Conservation (phyloP, 306 rosid genomes). For the Prosopis cineraria region DNA sequence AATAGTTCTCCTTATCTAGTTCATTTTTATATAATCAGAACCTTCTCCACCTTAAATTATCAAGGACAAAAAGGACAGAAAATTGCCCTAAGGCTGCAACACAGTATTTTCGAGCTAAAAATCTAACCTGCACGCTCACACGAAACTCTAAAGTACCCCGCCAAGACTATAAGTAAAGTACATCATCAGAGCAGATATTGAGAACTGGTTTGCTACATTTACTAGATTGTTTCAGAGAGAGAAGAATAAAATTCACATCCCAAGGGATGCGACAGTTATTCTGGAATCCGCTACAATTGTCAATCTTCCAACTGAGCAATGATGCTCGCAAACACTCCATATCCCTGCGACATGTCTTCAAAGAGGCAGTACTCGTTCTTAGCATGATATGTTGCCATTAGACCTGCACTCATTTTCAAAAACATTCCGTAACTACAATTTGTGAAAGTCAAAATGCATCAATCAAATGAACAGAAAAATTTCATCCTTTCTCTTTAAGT, state of each 20-base stretch:
- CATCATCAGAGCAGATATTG: neutral
- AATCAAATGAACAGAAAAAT: neutral
- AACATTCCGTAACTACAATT: neutral
- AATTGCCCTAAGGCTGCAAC: no score
- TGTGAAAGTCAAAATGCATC: conserved; percentile 5
- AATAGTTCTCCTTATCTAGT: neutral
- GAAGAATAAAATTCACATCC: neutral
- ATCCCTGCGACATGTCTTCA: conserved; percentile 84
- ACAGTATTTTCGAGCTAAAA: neutral
- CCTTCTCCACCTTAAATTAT: neutral
- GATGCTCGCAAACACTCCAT: conserved; percentile 64
- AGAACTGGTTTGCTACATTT: neutral
- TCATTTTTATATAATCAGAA: neutral
- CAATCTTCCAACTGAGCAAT: conserved; percentile 73
- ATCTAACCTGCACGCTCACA: neutral
- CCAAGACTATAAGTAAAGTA: neutral
- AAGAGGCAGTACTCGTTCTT: conserved; percentile 90
- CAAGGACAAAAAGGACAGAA: neutral
- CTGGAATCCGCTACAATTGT: conserved; percentile 11
- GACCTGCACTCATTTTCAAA: conserved; percentile 57
- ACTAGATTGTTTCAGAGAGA: neutral
- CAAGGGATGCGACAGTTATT: neutral
- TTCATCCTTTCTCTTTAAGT: conserved; percentile 7
- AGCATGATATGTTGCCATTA: conserved; percentile 90
- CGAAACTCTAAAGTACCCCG: neutral